Percentiles rank a stretch among this genome's conserved stretches.
Evolutionary conservation across 2,329 filamentous ascomycete species (phyloP).

Genomic region (Tolypocladium album): DNA sequence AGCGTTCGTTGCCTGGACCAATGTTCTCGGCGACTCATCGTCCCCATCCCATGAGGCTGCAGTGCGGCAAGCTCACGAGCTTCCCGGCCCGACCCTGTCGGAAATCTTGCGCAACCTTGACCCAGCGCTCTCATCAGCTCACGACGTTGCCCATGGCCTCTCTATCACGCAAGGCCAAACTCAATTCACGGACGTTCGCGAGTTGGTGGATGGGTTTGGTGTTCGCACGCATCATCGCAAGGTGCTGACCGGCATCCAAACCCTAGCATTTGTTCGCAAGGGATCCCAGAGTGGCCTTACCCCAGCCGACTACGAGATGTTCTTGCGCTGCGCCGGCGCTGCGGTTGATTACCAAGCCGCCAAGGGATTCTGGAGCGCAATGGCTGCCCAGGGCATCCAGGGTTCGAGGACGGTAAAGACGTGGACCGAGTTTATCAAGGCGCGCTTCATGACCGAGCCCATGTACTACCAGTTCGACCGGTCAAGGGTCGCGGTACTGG

Average conservation of each 20-base stretch:
- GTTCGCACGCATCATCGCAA: slow-evolving; percentile 28
- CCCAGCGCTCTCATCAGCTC: slow-evolving; percentile 35
- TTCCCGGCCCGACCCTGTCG: slow-evolving; percentile 49
- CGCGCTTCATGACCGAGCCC: slow-evolving; percentile 34
- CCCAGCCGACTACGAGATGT: slow-evolving; percentile 30
- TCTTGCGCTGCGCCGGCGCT: slow-evolving; percentile 37
- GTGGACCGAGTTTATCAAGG: slow-evolving; percentile 35
- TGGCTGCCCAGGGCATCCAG: slow-evolving; percentile 15
- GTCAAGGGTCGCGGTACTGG: slow-evolving; percentile 23
- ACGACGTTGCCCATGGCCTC: slow-evolving; percentile 36
- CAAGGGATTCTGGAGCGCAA: slow-evolving; percentile 23
- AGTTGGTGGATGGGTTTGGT: slow-evolving; percentile 31
- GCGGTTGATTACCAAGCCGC: slow-evolving; percentile 23
- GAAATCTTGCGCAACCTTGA: slow-evolving; percentile 54
- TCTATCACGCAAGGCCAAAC: slow-evolving; percentile 27
- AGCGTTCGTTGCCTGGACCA: slow-evolving; percentile 17
- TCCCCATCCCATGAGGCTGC: slow-evolving; percentile 11
- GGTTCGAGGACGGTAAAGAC: slow-evolving; percentile 18
- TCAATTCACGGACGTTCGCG: slow-evolving; percentile 24
- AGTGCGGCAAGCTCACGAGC: slow-evolving; percentile 17
- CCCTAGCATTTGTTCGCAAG: slow-evolving; percentile 21
- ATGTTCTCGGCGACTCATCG: slow-evolving; percentile 8
- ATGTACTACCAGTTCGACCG: slow-evolving; percentile 36
- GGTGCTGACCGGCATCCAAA: slow-evolving; percentile 24
- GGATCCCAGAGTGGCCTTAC: slow-evolving; percentile 15